A percentile compares a stretch with the other conserved stretches of the same genome.
Conservation (phyloP, 2,329 filamentous ascomycete species). For the Microascus cirrosus region DNA sequence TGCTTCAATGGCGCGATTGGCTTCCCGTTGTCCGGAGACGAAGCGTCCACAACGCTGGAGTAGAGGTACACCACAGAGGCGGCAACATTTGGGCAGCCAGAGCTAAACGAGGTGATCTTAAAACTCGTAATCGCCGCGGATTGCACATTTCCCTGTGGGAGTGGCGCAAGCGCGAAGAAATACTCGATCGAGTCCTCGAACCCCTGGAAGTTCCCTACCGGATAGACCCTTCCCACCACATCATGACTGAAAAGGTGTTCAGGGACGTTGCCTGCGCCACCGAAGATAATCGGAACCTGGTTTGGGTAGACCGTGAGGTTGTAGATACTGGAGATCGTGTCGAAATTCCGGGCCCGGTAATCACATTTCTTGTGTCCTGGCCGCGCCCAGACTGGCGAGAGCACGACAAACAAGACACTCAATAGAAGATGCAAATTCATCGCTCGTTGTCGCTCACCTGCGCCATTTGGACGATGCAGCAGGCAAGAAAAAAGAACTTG, state of each 20-base stretch:
- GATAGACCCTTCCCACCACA: slow-evolving; percentile 25
- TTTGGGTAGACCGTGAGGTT: slow-evolving; percentile 26
- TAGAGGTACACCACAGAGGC: slow-evolving; percentile 23
- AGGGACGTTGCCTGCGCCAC: slow-evolving; percentile 22
- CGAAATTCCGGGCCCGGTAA: slow-evolving; percentile 18
- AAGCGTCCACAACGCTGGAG: slow-evolving; percentile 18
- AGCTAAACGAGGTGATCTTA: slow-evolving; percentile 20
- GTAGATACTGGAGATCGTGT: slow-evolving; percentile 25
- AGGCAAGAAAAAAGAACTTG: not conserved
- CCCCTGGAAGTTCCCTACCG: slow-evolving; percentile 27
- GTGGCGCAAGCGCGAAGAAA: slow-evolving; percentile 28
- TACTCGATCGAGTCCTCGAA: slow-evolving; percentile 30
- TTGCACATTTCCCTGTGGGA: slow-evolving; percentile 15
- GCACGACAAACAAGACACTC: not conserved
- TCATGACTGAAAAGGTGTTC: slow-evolving; percentile 23
- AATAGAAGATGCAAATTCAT: not conserved
- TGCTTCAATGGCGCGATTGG: slow-evolving; percentile 21
- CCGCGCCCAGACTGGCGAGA: not conserved
- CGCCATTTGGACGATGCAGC: not conserved
- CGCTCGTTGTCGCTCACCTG: not conserved
- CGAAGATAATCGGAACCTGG: slow-evolving; percentile 20
- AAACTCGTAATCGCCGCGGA: slow-evolving; percentile 19
- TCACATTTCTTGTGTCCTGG: not conserved
- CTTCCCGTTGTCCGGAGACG: slow-evolving; percentile 16
- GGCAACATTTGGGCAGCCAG: slow-evolving; percentile 22